Base-by-base conservation (phyloP, 2,329 filamentous ascomycete genomes). In the Aureobasidium sp. region DNA sequence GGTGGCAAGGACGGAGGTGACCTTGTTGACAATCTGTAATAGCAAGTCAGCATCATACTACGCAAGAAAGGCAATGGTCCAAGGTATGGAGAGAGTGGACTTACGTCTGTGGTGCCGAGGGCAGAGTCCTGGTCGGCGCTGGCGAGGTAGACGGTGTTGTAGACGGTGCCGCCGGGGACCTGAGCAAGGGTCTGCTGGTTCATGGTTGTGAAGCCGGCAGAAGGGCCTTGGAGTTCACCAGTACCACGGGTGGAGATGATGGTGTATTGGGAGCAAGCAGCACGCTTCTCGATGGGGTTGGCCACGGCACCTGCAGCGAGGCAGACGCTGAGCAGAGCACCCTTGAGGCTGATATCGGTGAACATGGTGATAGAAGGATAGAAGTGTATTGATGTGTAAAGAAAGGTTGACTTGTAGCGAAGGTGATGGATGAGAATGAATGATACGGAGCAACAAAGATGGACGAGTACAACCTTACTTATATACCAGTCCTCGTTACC, bases 91-190 rank as follows among this genome's bases (percentile, higher is more conserved):
- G 15, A 27, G 24, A 39, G n/a, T n/a, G 3, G n/a, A 31, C 64
- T 3, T 62, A 67, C 66, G 57, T 73, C 71, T 17, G 31, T 17
- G 5, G 73, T 74, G 1, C 69, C 72, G 1, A 62, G 60, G 2
- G 65, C 58, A 0, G 67, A 69, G 60, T 71, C 67, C 52, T 75
- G 73, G 39, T 56, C 59, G 57, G 57, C 45, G 27, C 44, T 65
- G 8, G 73, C 73, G 15, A 69, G 53, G 63, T 75, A 75, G 35
- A 74, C 69, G 11, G 71, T 74, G 67, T 70, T 70, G 66, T 74
- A 74, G 22, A 61, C 67, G 14, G 68, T 72, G 35, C 72, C 73
- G 1, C 73, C 72, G 0, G 69, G 59, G 14, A 73, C 59, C 22
- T 69, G 65, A 7, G 54, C 14, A 15, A 58, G 66, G 42, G 72